A percentile compares a stretch with the other conserved stretches of the same genome.
Evolutionary conservation across 805 yeast species (phyloP).

Genomic region (Blastobotrys peoriensis): DNA sequence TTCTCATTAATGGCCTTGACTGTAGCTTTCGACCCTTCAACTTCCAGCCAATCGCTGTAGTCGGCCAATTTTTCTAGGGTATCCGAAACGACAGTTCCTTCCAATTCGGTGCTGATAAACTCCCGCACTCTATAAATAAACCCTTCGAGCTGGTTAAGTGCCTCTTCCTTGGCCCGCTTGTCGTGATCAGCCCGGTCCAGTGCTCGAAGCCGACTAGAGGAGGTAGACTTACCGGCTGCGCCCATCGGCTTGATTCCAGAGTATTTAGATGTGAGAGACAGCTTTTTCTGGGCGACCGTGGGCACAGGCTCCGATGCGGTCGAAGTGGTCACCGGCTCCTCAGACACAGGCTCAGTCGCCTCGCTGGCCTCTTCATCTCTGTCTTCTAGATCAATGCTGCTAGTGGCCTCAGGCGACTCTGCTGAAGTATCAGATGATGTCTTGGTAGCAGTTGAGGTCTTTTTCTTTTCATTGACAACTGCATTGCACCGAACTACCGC

Average conservation of each 20-base stretch:
- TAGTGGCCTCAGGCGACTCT: conserved; percentile 7
- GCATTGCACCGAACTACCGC: conserved; percentile 12
- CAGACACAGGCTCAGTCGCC: conserved; percentile 3
- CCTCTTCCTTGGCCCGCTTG: conserved; percentile 48
- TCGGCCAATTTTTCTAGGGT: conserved; percentile 30
- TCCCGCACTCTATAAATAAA: conserved; percentile 64
- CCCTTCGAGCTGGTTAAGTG: conserved; percentile 65
- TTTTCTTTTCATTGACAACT: conserved; percentile 10
- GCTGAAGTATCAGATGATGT: conserved; percentile 6
- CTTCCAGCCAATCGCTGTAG: conserved; percentile 75
- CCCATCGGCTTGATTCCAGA: conserved; percentile 45
- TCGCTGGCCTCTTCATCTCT: conserved; percentile 8
- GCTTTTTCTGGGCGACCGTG: conserved; percentile 10
- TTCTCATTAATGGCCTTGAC: conserved; percentile 35
- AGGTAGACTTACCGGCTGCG: conserved; percentile 39
- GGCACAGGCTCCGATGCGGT: neutral
- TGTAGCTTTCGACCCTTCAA: conserved; percentile 51
- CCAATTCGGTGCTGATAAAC: conserved; percentile 40
- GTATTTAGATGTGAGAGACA: conserved; percentile 30
- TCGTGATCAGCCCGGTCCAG: conserved; percentile 52
- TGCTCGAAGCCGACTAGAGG: conserved; percentile 43
- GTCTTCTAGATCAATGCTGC: conserved; percentile 10
- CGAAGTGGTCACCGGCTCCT: neutral
- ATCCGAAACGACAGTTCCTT: conserved; percentile 15
- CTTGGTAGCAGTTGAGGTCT: conserved; percentile 6